Evolutionary conservation across 768 basidiomycete genomes (phyloP), one percentile per base, ranked within the genome.

Genomic region (Pisolithus albus): DNA sequence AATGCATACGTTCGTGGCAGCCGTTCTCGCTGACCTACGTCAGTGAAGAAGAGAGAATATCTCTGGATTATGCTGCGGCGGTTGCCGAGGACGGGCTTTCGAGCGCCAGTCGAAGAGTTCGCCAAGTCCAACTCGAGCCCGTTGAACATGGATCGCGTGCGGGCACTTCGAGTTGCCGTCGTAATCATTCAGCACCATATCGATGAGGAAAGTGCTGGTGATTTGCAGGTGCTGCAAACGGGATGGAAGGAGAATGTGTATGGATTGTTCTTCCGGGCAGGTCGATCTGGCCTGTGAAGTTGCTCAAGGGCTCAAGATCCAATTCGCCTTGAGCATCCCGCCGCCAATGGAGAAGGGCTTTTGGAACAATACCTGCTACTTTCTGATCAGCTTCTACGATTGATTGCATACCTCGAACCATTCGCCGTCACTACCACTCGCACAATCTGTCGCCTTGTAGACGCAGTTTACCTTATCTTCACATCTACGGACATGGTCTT

Each of bases 71-170:
- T 57, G 71, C 82, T 11, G 85, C 86, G 0, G 66, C 75, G 23
- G 78, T 90, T n/a, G 83, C 80, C 0, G 80, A 87, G 32, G 80
- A 85, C 51, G 86, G 87, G 1, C 60, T 88, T 3, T 59, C 73
- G 0, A 79, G 79, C 18, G 86, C 83, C 1, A 66, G n/a, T 87
- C 11, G 81, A 83, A 44, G 83, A 86, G 59, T 65, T 89, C 11
- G 52, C 55, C n/a, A 55, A 61, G 23, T 45, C 52, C 13, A 62
- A 62, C 37, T 53, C 54, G 16, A 47, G 24, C 57, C 73, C 47
- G 74, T 72, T 59, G 64, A 73, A 48, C 74, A 71, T 54, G 71
- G 73, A 75, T 18, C 72, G 78, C 42, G 61, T 88, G 18, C 77
- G 81, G 32, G 78, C 76, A 7, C 64, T 90, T 13, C 79, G 86